Evolutionary conservation across 345 rosid species (phyloP).

Genomic region (Eucalyptus globulus): DNA sequence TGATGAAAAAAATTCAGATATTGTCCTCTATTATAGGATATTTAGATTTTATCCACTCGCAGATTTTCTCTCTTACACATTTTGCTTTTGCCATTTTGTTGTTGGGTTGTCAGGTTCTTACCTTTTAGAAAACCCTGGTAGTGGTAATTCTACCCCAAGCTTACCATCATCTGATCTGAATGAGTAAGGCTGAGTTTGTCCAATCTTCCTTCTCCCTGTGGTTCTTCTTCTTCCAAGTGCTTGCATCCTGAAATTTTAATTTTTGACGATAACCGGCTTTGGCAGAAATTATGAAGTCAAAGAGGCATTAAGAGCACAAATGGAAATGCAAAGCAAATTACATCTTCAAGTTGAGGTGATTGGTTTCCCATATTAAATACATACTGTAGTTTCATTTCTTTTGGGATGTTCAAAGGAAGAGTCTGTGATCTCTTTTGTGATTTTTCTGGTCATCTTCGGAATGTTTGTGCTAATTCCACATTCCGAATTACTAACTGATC

Average conservation of each 20-base stretch:
- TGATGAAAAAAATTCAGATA: not conserved
- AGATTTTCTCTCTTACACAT: not conserved
- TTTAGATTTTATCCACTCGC: not conserved
- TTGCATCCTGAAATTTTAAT: not conserved
- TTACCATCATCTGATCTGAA: constrained; percentile 31
- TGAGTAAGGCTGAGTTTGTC: constrained; percentile 39
- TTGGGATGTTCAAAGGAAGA: not conserved
- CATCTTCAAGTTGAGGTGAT: constrained; percentile 71
- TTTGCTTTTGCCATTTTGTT: not conserved
- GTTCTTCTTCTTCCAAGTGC: not conserved
- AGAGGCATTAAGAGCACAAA: constrained; percentile 65
- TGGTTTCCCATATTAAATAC: not conserved
- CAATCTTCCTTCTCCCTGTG: not conserved
- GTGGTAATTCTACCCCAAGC: constrained; percentile 23
- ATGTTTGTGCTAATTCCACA: not conserved
- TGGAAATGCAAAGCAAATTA: constrained; percentile 79
- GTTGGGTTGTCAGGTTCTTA: constrained; percentile 34
- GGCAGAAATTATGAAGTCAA: constrained; percentile 53
- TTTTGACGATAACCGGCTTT: not conserved
- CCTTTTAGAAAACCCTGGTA: constrained; percentile 29
- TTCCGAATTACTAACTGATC: not conserved
- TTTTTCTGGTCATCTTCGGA: not conserved
- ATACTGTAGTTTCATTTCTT: not conserved
- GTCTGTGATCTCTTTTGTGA: not conserved
- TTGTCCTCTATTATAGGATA: not conserved